phyloP scores from a whole-genome alignment of 2,329 filamentous ascomycete species.

The Ophiocordyceps sinensis region DNA sequence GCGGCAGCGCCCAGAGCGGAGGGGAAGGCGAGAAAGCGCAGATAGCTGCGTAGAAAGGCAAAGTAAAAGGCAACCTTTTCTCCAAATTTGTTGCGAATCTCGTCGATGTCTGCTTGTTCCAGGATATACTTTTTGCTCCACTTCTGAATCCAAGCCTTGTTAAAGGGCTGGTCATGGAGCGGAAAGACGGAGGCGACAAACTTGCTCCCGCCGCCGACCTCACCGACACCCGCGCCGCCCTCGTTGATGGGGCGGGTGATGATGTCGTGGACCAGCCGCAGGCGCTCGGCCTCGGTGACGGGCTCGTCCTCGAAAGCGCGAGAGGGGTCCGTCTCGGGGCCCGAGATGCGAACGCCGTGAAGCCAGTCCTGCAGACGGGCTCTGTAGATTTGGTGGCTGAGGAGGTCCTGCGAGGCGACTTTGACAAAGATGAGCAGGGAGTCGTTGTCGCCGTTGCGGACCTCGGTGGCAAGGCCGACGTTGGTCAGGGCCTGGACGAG shows the following conservation, averaged over 20 bases:
- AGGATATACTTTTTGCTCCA: conserved; percentile 61
- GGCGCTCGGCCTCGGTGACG: conserved; percentile 73
- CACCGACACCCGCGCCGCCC: conserved; percentile 66
- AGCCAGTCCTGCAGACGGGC: conserved; percentile 89
- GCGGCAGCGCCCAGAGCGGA: conserved; percentile 61
- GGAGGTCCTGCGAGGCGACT: conserved; percentile 58
- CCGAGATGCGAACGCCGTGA: conserved; percentile 65
- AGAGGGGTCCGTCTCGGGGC: conserved; percentile 59
- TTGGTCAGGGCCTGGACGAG: conserved; percentile 61
- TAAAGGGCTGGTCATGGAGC: conserved; percentile 63
- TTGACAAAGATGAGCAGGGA: conserved; percentile 75
- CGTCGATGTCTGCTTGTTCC: conserved; percentile 50
- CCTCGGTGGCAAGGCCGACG: conserved; percentile 77
- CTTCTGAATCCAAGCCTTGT: conserved; percentile 59
- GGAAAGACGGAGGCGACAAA: conserved; percentile 63
- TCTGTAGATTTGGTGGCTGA: conserved; percentile 71
- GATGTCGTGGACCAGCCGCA: conserved; percentile 76
- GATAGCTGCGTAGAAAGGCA: conserved; percentile 84
- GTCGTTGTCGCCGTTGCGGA: conserved; percentile 61
- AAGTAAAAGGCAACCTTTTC: conserved; percentile 91
- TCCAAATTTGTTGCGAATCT: conserved; percentile 63
- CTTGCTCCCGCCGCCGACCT: conserved; percentile 55
- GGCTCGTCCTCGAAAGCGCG: conserved; percentile 58
- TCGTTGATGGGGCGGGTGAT: conserved; percentile 60
- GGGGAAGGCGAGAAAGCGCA: conserved; percentile 70